Conservation (phyloP, 2,329 filamentous ascomycete species). For the Stachybotrys chartarum region DNA sequence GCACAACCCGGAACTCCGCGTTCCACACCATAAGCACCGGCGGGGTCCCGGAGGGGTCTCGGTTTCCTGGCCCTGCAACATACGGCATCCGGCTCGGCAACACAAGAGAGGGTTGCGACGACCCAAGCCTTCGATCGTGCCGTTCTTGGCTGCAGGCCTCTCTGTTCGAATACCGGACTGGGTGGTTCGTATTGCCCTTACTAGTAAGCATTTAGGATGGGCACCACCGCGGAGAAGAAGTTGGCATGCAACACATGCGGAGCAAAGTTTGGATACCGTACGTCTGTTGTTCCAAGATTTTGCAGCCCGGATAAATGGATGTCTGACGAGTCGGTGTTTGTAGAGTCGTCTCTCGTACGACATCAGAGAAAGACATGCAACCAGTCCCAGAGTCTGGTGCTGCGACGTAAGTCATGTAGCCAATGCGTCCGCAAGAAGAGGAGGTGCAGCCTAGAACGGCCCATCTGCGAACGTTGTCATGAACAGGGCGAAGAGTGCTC, state of each 20-base stretch:
- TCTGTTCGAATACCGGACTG: too few species aligned
- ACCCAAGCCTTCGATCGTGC: neutral
- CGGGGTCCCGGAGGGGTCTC: neutral
- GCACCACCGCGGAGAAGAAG: neutral
- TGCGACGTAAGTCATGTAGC: neutral
- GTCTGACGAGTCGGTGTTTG: neutral
- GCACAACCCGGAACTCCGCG: neutral
- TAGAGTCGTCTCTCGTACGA: neutral
- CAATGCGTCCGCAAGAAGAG: neutral
- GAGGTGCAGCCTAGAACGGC: neutral
- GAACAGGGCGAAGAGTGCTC: neutral
- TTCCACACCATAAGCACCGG: neutral
- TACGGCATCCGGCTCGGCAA: neutral
- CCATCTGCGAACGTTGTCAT: neutral
- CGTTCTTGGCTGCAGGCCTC: neutral
- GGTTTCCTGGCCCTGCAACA: neutral
- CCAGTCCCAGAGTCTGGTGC: neutral
- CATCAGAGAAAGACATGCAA: neutral
- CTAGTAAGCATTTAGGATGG: neutral
- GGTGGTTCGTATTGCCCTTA: neutral
- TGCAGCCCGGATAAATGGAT: neutral
- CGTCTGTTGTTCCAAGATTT: neutral
- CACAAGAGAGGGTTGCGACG: neutral
- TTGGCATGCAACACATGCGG: neutral
- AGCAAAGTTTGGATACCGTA: slow-evolving; percentile 1